Evolutionary conservation across 768 basidiomycete genomes (phyloP).

Genomic region (Tylopilus sp.): DNA sequence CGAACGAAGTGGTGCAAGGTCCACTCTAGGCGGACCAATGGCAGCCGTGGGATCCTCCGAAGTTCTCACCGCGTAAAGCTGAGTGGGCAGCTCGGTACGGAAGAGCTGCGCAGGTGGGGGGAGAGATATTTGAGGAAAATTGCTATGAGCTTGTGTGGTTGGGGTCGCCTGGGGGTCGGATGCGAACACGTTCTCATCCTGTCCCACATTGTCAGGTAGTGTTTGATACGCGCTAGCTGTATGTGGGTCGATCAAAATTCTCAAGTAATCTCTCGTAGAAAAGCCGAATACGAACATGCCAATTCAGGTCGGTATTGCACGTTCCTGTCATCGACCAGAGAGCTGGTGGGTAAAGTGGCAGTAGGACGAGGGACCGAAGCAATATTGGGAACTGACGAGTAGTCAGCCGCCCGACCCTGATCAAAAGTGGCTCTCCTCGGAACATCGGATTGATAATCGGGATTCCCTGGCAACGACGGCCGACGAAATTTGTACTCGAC

Average conservation of each 20-base stretch:
- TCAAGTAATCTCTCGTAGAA: slow-evolving; percentile 19
- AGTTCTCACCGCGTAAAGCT: slow-evolving; percentile 29
- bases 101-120: slow-evolving; percentile 33
- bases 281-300: slow-evolving; percentile 14
- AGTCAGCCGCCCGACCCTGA: slow-evolving; percentile 15
- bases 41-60: slow-evolving; percentile 16
- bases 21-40: slow-evolving; percentile 32
- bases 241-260: slow-evolving; percentile 17
- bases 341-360: background rate
- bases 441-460: slow-evolving; percentile 8
- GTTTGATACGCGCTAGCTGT: slow-evolving; percentile 15
- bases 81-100: slow-evolving; percentile 24
- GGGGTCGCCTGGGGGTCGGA: slow-evolving; percentile 10
- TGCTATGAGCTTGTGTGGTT: slow-evolving; percentile 11
- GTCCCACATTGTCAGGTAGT: background rate
- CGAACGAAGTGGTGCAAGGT: slow-evolving; percentile 56
- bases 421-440: slow-evolving; percentile 10
- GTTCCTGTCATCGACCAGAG: slow-evolving; percentile 12
- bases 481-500: slow-evolving; percentile 32
- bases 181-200: slow-evolving; percentile 4
- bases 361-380: slow-evolving; percentile 5
- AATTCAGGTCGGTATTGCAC: slow-evolving; percentile 12
- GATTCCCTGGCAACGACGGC: slow-evolving; percentile 24
- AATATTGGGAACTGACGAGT: background rate
- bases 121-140: slow-evolving; percentile 25